Conservation (phyloP, 2,329 filamentous ascomycete genomes). For the Sphaceloma murrayae region DNA sequence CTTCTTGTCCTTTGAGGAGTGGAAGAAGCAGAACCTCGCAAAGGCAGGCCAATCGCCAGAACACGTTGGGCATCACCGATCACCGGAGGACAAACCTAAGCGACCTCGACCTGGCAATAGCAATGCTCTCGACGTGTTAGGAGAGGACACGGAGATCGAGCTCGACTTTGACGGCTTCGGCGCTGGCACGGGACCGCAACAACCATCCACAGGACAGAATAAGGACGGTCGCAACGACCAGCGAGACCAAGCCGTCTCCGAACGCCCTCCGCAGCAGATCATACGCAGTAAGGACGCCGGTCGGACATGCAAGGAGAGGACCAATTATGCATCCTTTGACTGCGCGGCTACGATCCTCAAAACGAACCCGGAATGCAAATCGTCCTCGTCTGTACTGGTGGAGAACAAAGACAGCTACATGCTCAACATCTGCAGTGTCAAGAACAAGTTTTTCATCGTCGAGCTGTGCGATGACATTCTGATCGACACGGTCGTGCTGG, state of each 20-base stretch:
- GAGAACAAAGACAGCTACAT: conserved; percentile 99
- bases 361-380: conserved; percentile 76
- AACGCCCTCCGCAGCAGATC: conserved; percentile 22
- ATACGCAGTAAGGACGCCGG: conserved; percentile 83
- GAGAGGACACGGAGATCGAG: conserved; percentile 82
- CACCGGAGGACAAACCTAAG: conserved; percentile 38
- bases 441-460: conserved; percentile 89
- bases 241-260: neutral
- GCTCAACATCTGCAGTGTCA: conserved; percentile 77
- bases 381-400: conserved; percentile 75
- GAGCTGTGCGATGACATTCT: conserved; percentile 81
- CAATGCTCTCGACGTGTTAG: conserved; percentile 66
- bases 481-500: conserved; percentile 91
- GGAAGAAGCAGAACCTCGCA: conserved; percentile 88
- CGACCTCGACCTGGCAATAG: conserved; percentile 46
- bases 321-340: conserved; percentile 96
- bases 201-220: conserved; percentile 8
- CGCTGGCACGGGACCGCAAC: conserved; percentile 22
- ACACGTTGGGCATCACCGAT: conserved; percentile 51
- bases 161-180: conserved; percentile 59
- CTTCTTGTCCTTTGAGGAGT: conserved; percentile 96
- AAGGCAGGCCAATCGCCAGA: conserved; percentile 71
- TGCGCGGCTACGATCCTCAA: conserved; percentile 90
- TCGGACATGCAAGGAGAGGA: conserved; percentile 93
- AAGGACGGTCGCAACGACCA: conserved; percentile 13